Percentiles rank a stretch among this genome's conserved stretches.
These are phyloP conservation scores for Aspergillus indologenus DNA, from an alignment of 495 filamentous ascomycete genomes.

Conservation along the genomic window DNA sequence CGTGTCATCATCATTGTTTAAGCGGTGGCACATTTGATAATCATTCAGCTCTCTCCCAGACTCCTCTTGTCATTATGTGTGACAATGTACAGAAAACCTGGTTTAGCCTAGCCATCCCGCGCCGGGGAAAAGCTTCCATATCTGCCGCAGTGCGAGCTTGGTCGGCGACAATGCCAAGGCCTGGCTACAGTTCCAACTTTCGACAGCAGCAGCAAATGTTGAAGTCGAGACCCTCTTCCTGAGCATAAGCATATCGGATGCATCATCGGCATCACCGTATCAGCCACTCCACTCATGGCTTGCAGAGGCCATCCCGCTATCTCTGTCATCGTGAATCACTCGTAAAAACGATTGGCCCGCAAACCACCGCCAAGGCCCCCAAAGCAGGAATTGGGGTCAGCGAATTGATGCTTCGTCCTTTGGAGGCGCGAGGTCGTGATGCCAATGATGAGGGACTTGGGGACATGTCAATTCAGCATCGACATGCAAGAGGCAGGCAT, in stretches of 20 bases:
- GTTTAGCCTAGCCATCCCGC: background rate
- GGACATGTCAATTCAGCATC: slow-evolving; percentile 10
- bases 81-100: background rate
- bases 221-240: too few relatives aligned
- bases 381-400: slow-evolving; percentile 16
- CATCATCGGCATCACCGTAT: background rate
- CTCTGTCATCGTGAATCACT: background rate
- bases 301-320: slow-evolving; percentile 13
- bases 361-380: slow-evolving; percentile 18
- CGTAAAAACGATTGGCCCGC: slow-evolving; percentile 10
- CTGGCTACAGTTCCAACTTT: background rate
- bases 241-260: background rate
- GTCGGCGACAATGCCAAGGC: background rate
- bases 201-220: background rate
- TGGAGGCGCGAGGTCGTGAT: background rate
- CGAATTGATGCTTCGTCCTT: background rate
- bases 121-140: background rate
- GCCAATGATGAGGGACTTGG: slow-evolving; percentile 2
- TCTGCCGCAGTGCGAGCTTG: background rate
- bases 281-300: slow-evolving; percentile 8
- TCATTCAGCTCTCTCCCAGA: background rate
- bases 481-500: background rate
- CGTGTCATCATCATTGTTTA: too few relatives aligned
- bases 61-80: background rate
- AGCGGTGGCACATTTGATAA: background rate